Evolutionary conservation across 495 filamentous ascomycete genomes (phyloP).

Genomic region (Podospora anserina): DNA sequence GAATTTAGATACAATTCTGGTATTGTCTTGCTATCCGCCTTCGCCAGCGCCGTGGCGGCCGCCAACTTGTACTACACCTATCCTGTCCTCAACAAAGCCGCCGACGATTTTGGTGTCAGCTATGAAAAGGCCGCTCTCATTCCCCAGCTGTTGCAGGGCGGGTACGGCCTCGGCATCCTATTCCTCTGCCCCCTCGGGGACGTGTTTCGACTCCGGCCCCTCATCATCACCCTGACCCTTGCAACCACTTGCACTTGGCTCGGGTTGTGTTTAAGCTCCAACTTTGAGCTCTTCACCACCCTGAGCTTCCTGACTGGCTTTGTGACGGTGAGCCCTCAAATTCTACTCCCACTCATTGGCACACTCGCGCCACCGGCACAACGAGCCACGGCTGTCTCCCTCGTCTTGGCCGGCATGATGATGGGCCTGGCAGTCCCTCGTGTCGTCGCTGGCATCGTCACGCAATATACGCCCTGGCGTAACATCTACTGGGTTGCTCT

Average conservation of each 20-base stretch:
- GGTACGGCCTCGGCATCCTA: constrained; percentile 70
- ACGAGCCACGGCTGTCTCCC: constrained; percentile 62
- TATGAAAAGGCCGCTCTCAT: constrained; percentile 54
- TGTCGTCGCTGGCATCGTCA: constrained; percentile 3
- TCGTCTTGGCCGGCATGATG: constrained; percentile 67
- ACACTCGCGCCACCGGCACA: constrained; percentile 65
- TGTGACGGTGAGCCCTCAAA: constrained; percentile 73
- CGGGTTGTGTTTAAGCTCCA: constrained; percentile 63
- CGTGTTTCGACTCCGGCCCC: constrained; percentile 61
- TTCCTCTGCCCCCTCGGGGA: constrained; percentile 76
- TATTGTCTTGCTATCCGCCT: background rate
- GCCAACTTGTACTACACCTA: constrained; percentile 77
- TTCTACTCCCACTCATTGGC: constrained; percentile 75
- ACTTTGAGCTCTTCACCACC: constrained; percentile 59
- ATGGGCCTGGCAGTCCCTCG: constrained; percentile 43
- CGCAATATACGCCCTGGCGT: background rate
- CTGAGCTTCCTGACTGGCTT: constrained; percentile 65
- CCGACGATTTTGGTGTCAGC: constrained; percentile 58
- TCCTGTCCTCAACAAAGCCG: constrained; percentile 66
- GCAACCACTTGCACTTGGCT: constrained; percentile 52
- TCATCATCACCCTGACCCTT: constrained; percentile 62
- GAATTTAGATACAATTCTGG: background rate
- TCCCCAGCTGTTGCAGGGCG: constrained; percentile 74
- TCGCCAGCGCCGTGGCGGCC: constrained; percentile 45
- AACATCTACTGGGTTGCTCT: background rate